Base-by-base conservation (phyloP, 192 early-diverging fungal species). In the Podila epigama region DNA sequence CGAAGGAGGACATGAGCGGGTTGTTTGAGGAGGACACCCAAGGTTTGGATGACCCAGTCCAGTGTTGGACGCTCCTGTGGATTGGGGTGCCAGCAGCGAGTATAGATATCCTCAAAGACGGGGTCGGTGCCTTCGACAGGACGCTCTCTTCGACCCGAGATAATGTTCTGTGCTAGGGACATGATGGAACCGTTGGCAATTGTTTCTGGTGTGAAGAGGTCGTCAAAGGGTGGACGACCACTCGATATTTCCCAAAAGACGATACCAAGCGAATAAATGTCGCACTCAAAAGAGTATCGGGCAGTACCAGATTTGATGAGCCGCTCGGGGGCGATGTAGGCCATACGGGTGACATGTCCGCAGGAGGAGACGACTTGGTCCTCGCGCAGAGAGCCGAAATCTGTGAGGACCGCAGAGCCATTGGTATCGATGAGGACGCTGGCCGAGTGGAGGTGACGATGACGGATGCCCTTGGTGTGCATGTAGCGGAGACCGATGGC, bases 221-320 rank as follows among this genome's bases (percentile, higher is more conserved):
- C 73, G 5, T 68, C 55, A 25, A 54, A 77, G 0, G 73, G 73
- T 20, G 73, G 66, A 3, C 66, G 60, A 44, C 73, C 73, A 27
- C 66, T 68, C 44, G 73, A 77, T 13, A 77, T 68, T 34, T 77
- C 73, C 73, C 73, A 77, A 9, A 77, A 37, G 22, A 77, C 73
- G 13, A 77, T 22, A 2, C 73, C 73, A 0, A 77, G 53, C 1
- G 73, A 77, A 25, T 77, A 77, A 34, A 77, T 60, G 33, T 77
- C 73, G 10, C 66, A 68, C n/a, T 77, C 73, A 25, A 33, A 20
- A 1, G 73, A 48, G 40, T 77, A 68, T 1, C 73, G 65, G 10
- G n/a, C n/a, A n/a, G 51, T 13, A 22, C 48, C 48, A n/a, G 33
- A 59, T 56, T 66, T 77, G 36, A 61, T 27, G 0, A 77, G 56